Evolutionary conservation across 1,139 yeast genomes (phyloP), one percentile per base, ranked within the genome.

Genomic region (Taphrina pruni): DNA sequence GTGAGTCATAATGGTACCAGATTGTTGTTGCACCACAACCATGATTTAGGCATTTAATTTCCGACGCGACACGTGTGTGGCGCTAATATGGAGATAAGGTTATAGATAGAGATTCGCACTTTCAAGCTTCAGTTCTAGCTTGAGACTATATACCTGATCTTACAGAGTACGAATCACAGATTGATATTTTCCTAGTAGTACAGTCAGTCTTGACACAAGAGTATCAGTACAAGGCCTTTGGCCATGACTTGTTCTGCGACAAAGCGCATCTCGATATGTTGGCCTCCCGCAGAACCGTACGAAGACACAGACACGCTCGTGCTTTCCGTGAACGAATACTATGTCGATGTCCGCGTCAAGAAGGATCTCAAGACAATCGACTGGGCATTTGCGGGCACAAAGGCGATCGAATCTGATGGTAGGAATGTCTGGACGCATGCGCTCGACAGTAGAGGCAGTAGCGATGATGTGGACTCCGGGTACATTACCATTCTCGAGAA

Each of bases 241-340:
- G 32, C 32, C 32, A 56, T 56, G 60, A 39, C 60, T 38, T 56
- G 60, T 21, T 32, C 41, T 17, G 65, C 65, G 1, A 46, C 65
- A 35, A 60, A 11, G 35, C 39, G 65, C 2, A 14, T 60, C 5
- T 60, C 65, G 12, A 32, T 60, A 6, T 45, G 55, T 6, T 60
- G 54, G 46, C 54, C 46, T n/a, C 65, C 65, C 12, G 65, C 43
- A 21, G 65, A 60, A 2, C 38, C 65, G 26, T 60, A 60, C 21
- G 65, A 60, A 26, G 55, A 60, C 36, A 60, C 65, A 7, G 65
- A 60, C 46, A 60, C 65, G 6, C 65, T 60, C 36, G 65, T 60
- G 7, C 11, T 60, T 14, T 46, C 46, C 6, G 65, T 60, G 9
- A 17, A 36, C 45, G 45, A 46, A 17, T 43, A 60, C 45, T 60